These are phyloP conservation scores for Claviceps sp. DNA, from an alignment of 2,329 filamentous ascomycete genomes.

Conservation along the genomic window DNA sequence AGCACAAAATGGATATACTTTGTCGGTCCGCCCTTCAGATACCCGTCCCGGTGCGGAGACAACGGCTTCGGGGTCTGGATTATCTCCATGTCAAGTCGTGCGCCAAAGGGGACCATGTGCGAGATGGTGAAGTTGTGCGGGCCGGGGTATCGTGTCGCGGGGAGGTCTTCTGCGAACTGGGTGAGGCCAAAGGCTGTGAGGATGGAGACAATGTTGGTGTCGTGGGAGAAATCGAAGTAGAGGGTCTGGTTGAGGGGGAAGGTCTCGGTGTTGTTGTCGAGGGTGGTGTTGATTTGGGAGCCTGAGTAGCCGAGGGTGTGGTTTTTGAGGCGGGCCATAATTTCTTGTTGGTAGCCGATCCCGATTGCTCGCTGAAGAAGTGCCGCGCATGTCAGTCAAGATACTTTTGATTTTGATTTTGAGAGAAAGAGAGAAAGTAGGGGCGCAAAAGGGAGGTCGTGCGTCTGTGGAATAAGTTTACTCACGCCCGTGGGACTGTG, in stretches of 20 bases:
- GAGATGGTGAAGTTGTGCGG: constrained; percentile 51
- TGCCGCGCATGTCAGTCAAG: not conserved
- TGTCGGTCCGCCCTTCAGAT: constrained; percentile 39
- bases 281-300: constrained; percentile 53
- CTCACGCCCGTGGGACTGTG: constrained; percentile 47
- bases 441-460: no score
- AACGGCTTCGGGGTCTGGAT: constrained; percentile 55
- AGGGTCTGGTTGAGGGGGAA: constrained; percentile 63
- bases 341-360: constrained; percentile 59
- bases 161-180: constrained; percentile 51
- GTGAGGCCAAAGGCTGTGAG: constrained; percentile 59
- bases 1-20: constrained; percentile 62
- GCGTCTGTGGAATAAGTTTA: constrained; percentile 3
- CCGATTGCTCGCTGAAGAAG: constrained; percentile 47
- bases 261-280: constrained; percentile 52
- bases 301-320: constrained; percentile 46
- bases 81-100: constrained; percentile 59
- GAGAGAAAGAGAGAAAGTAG: not conserved
- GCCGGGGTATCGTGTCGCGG: constrained; percentile 39
- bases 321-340: constrained; percentile 56
- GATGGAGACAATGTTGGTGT: constrained; percentile 58
- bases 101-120: constrained; percentile 58
- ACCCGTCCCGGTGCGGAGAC: constrained; percentile 38
- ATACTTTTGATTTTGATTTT: not conserved
- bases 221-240: constrained; percentile 68